Conservation (phyloP, 805 yeast genomes). For the Lipomyces yamadae region DNA sequence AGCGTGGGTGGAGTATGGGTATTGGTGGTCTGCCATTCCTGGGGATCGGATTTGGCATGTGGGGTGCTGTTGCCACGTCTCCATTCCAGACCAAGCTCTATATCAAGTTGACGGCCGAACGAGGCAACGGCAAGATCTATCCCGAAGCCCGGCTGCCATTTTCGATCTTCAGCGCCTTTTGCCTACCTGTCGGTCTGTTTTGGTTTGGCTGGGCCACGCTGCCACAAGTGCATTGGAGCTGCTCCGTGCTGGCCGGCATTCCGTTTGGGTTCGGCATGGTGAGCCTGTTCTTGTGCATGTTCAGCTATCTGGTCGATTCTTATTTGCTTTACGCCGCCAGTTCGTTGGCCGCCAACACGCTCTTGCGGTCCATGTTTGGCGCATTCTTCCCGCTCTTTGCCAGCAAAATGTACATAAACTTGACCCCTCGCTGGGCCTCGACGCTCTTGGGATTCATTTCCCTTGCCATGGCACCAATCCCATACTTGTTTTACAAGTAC, state of each 20-base stretch:
- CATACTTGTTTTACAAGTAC: constrained; percentile 46
- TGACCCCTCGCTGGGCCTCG: constrained; percentile 60
- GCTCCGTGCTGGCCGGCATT: constrained; percentile 64
- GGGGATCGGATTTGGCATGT: constrained; percentile 45
- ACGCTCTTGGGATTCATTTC: constrained; percentile 58
- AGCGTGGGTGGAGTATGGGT: constrained; percentile 60
- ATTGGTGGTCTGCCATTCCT: constrained; percentile 64
- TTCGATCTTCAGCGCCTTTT: constrained; percentile 55
- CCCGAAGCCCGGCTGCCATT: constrained; percentile 65
- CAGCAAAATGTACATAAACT: constrained; percentile 55
- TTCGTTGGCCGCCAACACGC: constrained; percentile 68
- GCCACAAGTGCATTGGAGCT: constrained; percentile 66
- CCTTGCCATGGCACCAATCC: constrained; percentile 65
- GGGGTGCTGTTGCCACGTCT: constrained; percentile 60
- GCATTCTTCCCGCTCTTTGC: constrained; percentile 62
- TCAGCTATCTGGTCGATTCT: constrained; percentile 70
- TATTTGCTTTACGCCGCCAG: constrained; percentile 70
- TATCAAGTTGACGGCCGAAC: constrained; percentile 45
- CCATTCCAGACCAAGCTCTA: constrained; percentile 46
- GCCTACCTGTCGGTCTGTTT: constrained; percentile 62
- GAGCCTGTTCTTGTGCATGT: constrained; percentile 66
- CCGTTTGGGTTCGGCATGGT: constrained; percentile 64
- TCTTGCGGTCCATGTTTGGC: constrained; percentile 71
- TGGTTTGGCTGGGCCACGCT: constrained; percentile 82
- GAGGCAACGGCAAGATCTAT: constrained; percentile 11